These are phyloP conservation scores for Meira nashicola DNA, from an alignment of 1,284 basidiomycete genomes.

Conservation along the genomic window DNA sequence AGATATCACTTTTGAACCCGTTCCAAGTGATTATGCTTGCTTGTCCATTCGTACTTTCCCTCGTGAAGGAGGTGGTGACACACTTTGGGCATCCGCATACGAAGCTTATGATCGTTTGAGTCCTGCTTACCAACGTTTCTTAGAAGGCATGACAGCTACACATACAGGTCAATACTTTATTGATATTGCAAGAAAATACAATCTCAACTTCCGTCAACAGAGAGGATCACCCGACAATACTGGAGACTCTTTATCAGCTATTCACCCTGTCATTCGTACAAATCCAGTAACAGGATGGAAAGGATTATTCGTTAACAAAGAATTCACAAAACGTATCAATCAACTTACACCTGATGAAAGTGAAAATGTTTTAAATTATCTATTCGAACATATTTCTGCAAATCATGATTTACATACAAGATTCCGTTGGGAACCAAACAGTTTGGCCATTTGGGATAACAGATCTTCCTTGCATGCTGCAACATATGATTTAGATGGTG, in stretches of 20 bases:
- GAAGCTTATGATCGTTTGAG: constrained; percentile 5
- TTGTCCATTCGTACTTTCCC: constrained; percentile 2
- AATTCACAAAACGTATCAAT: neutral
- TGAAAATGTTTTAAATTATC: neutral
- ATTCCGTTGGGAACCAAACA: constrained; percentile 7
- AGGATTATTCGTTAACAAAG: constrained; percentile 62
- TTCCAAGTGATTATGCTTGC: constrained; percentile 6
- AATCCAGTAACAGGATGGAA: constrained; percentile 79
- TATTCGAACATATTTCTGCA: constrained; percentile 6
- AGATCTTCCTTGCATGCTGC: neutral
- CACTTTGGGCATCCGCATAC: constrained; percentile 5
- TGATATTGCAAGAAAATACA: neutral
- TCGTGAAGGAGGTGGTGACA: constrained; percentile 2
- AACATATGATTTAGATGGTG: constrained; percentile 1
- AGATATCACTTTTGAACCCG: constrained; percentile 1
- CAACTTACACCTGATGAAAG: constrained; percentile 1
- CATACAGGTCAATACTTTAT: neutral
- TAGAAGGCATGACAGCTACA: constrained; percentile 3
- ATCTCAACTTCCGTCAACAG: neutral
- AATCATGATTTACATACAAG: neutral
- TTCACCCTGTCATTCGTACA: constrained; percentile 53
- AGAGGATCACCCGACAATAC: constrained; percentile 5
- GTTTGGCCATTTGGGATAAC: constrained; percentile 5
- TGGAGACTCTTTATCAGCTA: constrained; percentile 59
- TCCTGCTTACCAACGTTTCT: neutral